phyloP scores from a whole-genome alignment of 805 yeast species.

The Millerozyma miso region DNA sequence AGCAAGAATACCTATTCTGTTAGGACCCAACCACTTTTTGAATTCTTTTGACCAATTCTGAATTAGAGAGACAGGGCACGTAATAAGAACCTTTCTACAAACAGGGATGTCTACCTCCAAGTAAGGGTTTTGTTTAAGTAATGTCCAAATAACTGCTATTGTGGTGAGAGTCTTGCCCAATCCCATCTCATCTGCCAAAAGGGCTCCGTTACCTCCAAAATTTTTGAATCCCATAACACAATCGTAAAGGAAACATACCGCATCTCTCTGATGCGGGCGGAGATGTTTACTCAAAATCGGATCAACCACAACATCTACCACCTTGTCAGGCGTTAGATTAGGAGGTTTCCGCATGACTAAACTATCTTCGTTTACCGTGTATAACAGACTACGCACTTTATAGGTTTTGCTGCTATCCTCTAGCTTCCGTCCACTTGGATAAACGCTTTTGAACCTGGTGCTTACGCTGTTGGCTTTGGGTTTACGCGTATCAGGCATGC shows the following conservation, averaged over 20 bases:
- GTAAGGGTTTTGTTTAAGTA: slow-evolving; percentile 61
- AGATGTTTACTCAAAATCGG: slow-evolving; percentile 49
- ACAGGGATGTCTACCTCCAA: slow-evolving; percentile 25
- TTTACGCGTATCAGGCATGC: not conserved
- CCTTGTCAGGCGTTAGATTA: not conserved
- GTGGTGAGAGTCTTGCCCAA: slow-evolving; percentile 72
- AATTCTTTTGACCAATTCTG: slow-evolving; percentile 88
- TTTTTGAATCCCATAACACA: slow-evolving; percentile 71
- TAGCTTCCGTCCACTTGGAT: not conserved
- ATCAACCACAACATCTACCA: slow-evolving; percentile 53
- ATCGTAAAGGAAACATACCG: slow-evolving; percentile 75
- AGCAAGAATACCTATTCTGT: slow-evolving; percentile 63
- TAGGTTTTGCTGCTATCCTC: not conserved
- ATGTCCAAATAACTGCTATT: slow-evolving; percentile 78
- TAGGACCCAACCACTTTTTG: slow-evolving; percentile 76
- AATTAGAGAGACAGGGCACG: slow-evolving; percentile 88
- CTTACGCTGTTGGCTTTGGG: not conserved
- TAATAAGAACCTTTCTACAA: slow-evolving; percentile 62
- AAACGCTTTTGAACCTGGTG: slow-evolving; percentile 1
- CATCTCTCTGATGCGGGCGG: slow-evolving; percentile 86
- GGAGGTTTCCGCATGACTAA: slow-evolving; percentile 8
- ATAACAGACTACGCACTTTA: slow-evolving; percentile 1
- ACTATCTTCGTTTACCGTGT: slow-evolving; percentile 2
- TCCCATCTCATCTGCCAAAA: slow-evolving; percentile 97
- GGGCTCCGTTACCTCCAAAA: slow-evolving; percentile 58